Base-by-base conservation (phyloP, 805 yeast genomes). In the Spathaspora girioi region DNA sequence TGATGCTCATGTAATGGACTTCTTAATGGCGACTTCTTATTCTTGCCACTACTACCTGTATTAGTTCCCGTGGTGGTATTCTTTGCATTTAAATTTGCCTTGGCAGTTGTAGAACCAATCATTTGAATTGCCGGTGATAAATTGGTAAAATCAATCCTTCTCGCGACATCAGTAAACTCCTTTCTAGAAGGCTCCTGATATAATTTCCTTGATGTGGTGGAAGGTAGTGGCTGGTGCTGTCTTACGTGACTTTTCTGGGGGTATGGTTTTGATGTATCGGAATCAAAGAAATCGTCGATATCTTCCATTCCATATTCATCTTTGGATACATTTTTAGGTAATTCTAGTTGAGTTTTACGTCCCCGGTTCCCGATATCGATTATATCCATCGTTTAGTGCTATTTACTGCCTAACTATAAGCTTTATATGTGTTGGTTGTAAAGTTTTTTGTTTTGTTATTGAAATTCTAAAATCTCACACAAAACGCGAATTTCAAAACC, bases 291-390 rank as follows among this genome's bases (percentile, higher is more conserved):
- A 50, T 84, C 90, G 56, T 83, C 84, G 14, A 86, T 62, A 57
- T 83, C 86, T 58, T 86, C 92, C 80, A 86, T 78, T 26, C 85
- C 81, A 58, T 82, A 77, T 46, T 76, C 75, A 62, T 85, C 87
- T 57, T 78, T 76, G 43, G 70, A 69, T 31, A 85, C 67, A 52
- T 75, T 71, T 20, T 67, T 67, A 44, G 70, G 76, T 8, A 80
- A 80, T 48, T 67, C 67, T 15, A 83, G 66, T 6, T 90, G 90
- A 0, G 89, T 84, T 60, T 81, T 84, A n/a, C 92, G 75, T 41
- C 90, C 81, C 59, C 73, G 75, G 35, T 75, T 68, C 1, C 91
- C 91, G n/a, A 75, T 71, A 59, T 71, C 76, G 45, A 74, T 58
- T 50, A 70, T 57, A 54, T 73, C 75, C 78, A 73, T 73, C 15